Evolutionary conservation across 768 basidiomycete species (phyloP), one percentile per base, ranked within the genome.

Genomic region (Leucosporidium yakuticum): DNA sequence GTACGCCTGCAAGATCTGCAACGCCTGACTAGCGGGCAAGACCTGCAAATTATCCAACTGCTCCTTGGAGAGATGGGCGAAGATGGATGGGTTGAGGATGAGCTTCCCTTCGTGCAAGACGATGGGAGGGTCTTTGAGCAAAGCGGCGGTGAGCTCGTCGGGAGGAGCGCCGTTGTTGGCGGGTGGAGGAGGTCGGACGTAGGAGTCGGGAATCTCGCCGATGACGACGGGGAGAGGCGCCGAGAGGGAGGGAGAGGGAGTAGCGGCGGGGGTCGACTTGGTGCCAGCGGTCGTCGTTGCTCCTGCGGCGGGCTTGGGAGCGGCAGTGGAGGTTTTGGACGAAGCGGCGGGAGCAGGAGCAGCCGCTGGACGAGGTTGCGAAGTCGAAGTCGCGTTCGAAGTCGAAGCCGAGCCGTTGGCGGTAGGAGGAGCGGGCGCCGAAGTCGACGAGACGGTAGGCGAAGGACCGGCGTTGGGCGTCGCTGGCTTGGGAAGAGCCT

Each of bases 31-130:
- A 0, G 90, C 89, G 3, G 90, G 90, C 77, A 92, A 84, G 62
- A 83, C 83, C 78, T 92, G 88, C 32, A 94, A 80, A 55, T 88
- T 87, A 65, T 83, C 83, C 54, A 95, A 80, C 77, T 88, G 88
- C 69, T 87, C 86, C 54, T 83, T 81, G 5, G 87, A 85, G 19
- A 95, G 83, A 63, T 86, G 86, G 14, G 87, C 84, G 76, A 96
- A 96, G 44, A 95, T 87, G 27, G 83, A 83, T 3, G 93, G 93
- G 74, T 90, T 89, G 48, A 96, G 84, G 64, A 91, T 85, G 27
- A 96, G 83, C 36, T 84, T 87, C 62, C 90, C 87, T 71, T 91
- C 87, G 70, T 94, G 90, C 19, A 94, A 80, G 29, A 90, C 85
- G 81, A 96, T 91, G 39, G 86, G 86, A 34, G 82, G 83, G 49